Base-by-base conservation (phyloP, 192 early-diverging fungal species). In the Globomyces pollinis-pini region DNA sequence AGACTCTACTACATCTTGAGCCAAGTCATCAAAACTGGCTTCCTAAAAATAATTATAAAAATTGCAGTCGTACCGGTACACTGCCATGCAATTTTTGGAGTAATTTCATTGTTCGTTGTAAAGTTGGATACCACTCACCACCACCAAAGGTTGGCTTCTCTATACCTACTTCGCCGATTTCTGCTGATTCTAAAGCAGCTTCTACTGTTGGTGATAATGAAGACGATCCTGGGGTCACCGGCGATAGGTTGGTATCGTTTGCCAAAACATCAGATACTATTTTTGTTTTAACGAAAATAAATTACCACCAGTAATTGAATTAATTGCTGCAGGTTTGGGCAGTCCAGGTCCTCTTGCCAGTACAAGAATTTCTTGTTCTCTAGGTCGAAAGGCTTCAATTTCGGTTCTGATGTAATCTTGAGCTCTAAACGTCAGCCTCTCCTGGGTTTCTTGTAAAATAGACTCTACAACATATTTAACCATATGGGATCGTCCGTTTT, bases 371-470 rank as follows among this genome's bases (percentile, higher is more conserved):
- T 91, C 88, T 31, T 81, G 68, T 0, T 87, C 78, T 16, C 83
- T 72, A 21, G 87, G 82, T 34, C 78, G 82, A 74, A 84, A 93
- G 24, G 70, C 71, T 64, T 85, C 81, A 57, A 93, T 91, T 60
- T 91, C 86, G 47, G 68, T 70, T 12, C 79, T 77, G 30, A 94
- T 88, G 67, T 78, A 94, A 23, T 76, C 63, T 69, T 94, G 81
- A 2, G 90, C 86, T 34, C 91, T 79, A 74, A 94, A 98, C 4
- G 86, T 88, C 29, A 98, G 81, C 13, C 92, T 66, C 52, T 83
- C 80, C 66, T 98, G 95, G 3, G 92, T 70, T 73, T 96, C 95
- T 68, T 91, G 77, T 42, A 98, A 66, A 47, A 96, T 87, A 53
- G 87, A 79, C 29, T 75, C 76, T 23, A 91, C 84, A n/a, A 88